phyloP scores from a whole-genome alignment of 164 flowering plant species.

The Platanus orientalis region DNA sequence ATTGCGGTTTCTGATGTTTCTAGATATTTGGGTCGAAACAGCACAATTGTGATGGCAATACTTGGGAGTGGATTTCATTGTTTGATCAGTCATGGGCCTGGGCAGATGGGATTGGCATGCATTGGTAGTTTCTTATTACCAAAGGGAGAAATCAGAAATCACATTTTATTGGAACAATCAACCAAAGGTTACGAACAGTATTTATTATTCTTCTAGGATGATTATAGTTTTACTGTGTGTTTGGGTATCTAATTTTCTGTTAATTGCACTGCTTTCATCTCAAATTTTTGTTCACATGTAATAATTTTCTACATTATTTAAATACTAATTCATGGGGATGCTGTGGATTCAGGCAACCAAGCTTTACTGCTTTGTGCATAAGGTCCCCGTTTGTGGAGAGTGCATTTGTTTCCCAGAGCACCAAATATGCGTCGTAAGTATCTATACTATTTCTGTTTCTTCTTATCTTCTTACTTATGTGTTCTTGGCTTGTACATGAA shows the following conservation, averaged over 20 bases:
- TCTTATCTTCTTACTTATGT: neutral
- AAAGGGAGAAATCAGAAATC: too few species aligned
- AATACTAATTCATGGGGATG: conserved; percentile 8
- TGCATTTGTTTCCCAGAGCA: conserved; percentile 98
- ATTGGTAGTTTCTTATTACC: too few species aligned
- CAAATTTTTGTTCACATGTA: neutral
- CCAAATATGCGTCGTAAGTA: conserved; percentile 87
- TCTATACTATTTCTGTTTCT: neutral
- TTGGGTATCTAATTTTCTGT: neutral
- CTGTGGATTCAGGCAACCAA: conserved; percentile 81
- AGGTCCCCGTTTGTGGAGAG: conserved; percentile 97
- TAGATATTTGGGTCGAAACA: too few species aligned
- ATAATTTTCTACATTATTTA: neutral
- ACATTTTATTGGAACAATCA: too few species aligned
- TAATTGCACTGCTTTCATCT: neutral
- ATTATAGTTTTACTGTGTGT: too few species aligned
- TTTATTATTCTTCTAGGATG: too few species aligned
- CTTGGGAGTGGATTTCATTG: too few species aligned
- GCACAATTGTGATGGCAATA: neutral
- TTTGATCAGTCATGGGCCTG: too few species aligned
- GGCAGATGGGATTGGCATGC: too few species aligned
- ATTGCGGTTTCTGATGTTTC: too few species aligned
- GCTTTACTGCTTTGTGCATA: conserved; percentile 96
- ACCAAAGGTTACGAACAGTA: too few species aligned
- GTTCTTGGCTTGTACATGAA: too few species aligned